Conservation (phyloP, 306 rosid species). For the Oemleria cerasiformis region DNA sequence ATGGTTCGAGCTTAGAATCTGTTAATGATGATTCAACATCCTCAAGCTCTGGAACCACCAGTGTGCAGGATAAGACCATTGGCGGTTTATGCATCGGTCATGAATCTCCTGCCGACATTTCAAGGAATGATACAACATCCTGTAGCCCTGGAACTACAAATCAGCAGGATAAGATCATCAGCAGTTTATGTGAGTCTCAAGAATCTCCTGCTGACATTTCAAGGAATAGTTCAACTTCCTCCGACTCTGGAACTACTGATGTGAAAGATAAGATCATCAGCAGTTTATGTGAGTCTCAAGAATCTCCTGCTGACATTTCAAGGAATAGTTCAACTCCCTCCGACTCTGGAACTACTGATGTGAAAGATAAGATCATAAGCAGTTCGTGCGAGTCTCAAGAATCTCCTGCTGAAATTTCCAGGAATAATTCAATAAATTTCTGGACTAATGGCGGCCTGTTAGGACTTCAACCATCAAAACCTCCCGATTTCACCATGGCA, state of each 20-base stretch:
- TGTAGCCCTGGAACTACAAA: slow-evolving; percentile 2
- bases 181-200: slow-evolving; percentile 36
- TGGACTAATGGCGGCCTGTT: slow-evolving; percentile 98
- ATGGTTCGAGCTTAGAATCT: slow-evolving; percentile 39
- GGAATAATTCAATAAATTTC: slow-evolving; percentile 54
- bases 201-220: slow-evolving; percentile 42
- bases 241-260: slow-evolving; percentile 31
- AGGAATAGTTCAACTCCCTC: slow-evolving; percentile 32
- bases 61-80: slow-evolving; percentile 30
- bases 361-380: slow-evolving; percentile 34
- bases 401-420: slow-evolving; percentile 36
- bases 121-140: slow-evolving; percentile 41
- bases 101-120: slow-evolving; percentile 42
- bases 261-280: slow-evolving; percentile 32
- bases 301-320: slow-evolving; percentile 38
- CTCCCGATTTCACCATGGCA: slow-evolving; percentile 65
- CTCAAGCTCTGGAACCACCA: slow-evolving; percentile 28
- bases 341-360: slow-evolving; percentile 30
- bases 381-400: slow-evolving; percentile 42
- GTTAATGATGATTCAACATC: slow-evolving; percentile 25
- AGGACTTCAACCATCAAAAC: slow-evolving; percentile 97
- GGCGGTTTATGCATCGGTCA: slow-evolving; percentile 36
- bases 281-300: slow-evolving; percentile 40
- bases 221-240: slow-evolving; percentile 31
- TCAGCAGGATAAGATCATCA: slow-evolving; percentile 31